Conservation (phyloP, 176 grass and related monocot species). For the Juncus effusus region DNA sequence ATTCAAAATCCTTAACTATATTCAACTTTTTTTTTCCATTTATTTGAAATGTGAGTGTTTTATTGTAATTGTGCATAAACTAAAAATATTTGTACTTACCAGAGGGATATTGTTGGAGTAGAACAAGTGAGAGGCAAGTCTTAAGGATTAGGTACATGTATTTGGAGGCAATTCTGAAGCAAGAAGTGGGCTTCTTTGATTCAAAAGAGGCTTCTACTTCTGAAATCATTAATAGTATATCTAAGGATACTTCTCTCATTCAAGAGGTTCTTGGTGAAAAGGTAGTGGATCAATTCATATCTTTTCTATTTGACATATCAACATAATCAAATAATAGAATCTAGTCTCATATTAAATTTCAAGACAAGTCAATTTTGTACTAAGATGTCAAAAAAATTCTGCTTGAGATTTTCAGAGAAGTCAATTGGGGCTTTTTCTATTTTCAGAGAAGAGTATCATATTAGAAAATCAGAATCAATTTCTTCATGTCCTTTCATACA, state of each 20-base stretch:
- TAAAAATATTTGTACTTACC: slow-evolving; percentile 6
- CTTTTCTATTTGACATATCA: background rate
- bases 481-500: too few species aligned
- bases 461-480: too few species aligned
- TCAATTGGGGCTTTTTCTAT: too few species aligned
- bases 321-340: background rate
- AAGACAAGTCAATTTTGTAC: too few species aligned
- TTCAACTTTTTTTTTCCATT: background rate
- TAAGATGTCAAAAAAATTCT: too few species aligned
- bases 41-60: background rate
- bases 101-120: slow-evolving; percentile 99
- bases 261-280: slow-evolving; percentile 99
- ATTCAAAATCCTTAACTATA: background rate
- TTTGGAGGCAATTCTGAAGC: slow-evolving; percentile 83
- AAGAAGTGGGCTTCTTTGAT: slow-evolving; percentile 96
- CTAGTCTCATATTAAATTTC: too few species aligned
- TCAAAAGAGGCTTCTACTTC: slow-evolving; percentile 88
- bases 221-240: slow-evolving; percentile 97
- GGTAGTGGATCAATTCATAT: slow-evolving; percentile 27
- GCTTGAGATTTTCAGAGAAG: too few species aligned
- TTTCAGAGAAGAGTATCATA: too few species aligned
- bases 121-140: slow-evolving; percentile 98
- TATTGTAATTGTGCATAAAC: slow-evolving; percentile 3
- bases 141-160: slow-evolving; percentile 81
- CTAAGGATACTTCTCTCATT: slow-evolving; percentile 81